Evolutionary conservation across 108 stramenopile species (phyloP).

Genomic region (Licmophora abbreviata): DNA sequence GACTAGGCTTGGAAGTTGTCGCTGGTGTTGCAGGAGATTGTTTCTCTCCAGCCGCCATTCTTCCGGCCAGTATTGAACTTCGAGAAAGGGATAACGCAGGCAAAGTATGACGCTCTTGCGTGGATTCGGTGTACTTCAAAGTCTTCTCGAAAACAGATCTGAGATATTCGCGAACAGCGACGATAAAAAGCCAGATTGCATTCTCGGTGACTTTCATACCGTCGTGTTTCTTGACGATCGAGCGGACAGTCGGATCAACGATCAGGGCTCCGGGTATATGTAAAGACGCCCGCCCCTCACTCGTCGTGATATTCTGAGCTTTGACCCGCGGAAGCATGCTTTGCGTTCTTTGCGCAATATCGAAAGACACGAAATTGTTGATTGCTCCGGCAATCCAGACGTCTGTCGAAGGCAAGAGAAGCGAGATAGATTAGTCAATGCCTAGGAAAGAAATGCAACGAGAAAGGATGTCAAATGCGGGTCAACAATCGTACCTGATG

Average conservation of each 20-base stretch:
- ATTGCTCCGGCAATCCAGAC: background rate
- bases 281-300: too few relatives aligned
- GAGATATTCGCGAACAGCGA: constrained; percentile 57
- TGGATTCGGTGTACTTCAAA: constrained; percentile 19
- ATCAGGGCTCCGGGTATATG: constrained; percentile 63
- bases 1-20: too few relatives aligned
- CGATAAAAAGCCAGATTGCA: constrained; percentile 60
- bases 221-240: constrained; percentile 19
- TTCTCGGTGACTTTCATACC: constrained; percentile 50
- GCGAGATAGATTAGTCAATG: background rate
- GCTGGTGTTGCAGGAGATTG: too few relatives aligned
- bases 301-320: too few relatives aligned
- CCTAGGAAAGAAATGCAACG: too few relatives aligned
- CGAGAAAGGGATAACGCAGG: too few relatives aligned
- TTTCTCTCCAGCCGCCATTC: too few relatives aligned
- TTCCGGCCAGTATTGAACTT: too few relatives aligned
- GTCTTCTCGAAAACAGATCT: constrained; percentile 27
- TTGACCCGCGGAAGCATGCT: background rate
- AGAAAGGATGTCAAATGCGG: too few relatives aligned
- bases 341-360: background rate
- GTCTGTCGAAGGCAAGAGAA: background rate
- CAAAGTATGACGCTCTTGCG: too few relatives aligned
- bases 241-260: constrained; percentile 49
- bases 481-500: too few relatives aligned
- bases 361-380: background rate